These are phyloP conservation scores for Acacia confusa DNA, from an alignment of 306 rosid genomes.

Conservation along the genomic window DNA sequence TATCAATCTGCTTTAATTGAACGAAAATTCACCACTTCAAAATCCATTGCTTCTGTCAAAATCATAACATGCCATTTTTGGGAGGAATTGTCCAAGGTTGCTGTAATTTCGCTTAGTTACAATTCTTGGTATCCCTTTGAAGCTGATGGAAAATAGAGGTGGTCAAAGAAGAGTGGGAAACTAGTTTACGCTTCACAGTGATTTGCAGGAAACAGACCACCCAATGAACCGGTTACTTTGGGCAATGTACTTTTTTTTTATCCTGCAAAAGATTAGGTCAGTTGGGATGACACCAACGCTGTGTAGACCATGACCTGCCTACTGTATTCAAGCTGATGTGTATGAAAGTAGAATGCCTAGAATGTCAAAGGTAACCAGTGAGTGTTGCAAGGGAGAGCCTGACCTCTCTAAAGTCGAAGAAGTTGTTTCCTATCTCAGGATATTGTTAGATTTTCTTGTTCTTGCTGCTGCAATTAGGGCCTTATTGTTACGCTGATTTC, in stretches of 20 bases:
- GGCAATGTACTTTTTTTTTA: neutral
- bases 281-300: neutral
- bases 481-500: too few species aligned
- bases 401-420: neutral
- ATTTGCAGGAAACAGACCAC: neutral
- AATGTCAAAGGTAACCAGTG: neutral
- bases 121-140: neutral
- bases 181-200: neutral
- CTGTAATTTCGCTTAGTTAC: neutral
- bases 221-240: neutral
- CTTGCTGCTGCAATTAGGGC: neutral
- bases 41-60: neutral
- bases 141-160: neutral
- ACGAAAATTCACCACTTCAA: neutral
- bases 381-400: neutral
- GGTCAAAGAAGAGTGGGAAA: neutral
- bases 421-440: neutral
- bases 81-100: neutral
- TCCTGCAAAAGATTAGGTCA: too few species aligned
- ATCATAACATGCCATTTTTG: neutral
- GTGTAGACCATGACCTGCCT: neutral
- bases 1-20: neutral
- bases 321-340: neutral
- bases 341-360: neutral
- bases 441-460: neutral